These are phyloP conservation scores for Clavispora vitiphila DNA, from an alignment of 805 yeast species.

Conservation along the genomic window DNA sequence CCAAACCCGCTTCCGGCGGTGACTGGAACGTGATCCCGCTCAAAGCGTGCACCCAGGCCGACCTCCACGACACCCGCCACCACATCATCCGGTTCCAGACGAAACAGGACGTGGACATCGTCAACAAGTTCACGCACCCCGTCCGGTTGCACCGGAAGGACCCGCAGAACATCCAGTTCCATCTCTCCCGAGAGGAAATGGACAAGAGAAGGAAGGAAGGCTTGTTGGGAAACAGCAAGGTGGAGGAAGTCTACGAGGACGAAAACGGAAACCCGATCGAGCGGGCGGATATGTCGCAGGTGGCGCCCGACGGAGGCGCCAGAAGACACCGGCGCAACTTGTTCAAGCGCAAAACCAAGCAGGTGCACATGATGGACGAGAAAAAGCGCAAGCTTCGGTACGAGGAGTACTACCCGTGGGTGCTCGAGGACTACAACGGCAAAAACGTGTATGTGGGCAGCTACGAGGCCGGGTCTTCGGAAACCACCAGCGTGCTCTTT, in stretches of 20 bases:
- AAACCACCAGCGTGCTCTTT: conserved; percentile 72
- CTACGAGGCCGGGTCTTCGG: conserved; percentile 86
- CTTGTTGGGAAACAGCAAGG: conserved; percentile 13
- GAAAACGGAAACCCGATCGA: conserved; percentile 11
- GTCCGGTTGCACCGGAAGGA: conserved; percentile 89
- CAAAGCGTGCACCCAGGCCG: conserved; percentile 68
- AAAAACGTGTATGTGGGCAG: conserved; percentile 92
- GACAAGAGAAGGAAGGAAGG: conserved; percentile 36
- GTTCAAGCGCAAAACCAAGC: conserved; percentile 77
- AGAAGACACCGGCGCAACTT: conserved; percentile 52
- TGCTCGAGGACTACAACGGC: conserved; percentile 93
- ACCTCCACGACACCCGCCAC: conserved; percentile 65
- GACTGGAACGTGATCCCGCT: conserved; percentile 55
- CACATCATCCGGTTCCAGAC: conserved; percentile 81
- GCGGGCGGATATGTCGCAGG: conserved; percentile 50
- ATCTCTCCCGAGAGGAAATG: conserved; percentile 70
- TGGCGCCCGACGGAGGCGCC: conserved; percentile 92
- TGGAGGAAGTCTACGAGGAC: conserved; percentile 13
- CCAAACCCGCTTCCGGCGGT: conserved; percentile 9
- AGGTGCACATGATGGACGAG: conserved; percentile 76
- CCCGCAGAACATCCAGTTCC: conserved; percentile 86
- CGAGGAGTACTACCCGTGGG: conserved; percentile 98
- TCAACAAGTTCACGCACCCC: conserved; percentile 69
- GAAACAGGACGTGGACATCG: conserved; percentile 66
- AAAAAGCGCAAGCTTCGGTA: conserved; percentile 78